These are phyloP conservation scores for Linaria vulgaris DNA, from an alignment of 257 asterid genomes.

Conservation along the genomic window DNA sequence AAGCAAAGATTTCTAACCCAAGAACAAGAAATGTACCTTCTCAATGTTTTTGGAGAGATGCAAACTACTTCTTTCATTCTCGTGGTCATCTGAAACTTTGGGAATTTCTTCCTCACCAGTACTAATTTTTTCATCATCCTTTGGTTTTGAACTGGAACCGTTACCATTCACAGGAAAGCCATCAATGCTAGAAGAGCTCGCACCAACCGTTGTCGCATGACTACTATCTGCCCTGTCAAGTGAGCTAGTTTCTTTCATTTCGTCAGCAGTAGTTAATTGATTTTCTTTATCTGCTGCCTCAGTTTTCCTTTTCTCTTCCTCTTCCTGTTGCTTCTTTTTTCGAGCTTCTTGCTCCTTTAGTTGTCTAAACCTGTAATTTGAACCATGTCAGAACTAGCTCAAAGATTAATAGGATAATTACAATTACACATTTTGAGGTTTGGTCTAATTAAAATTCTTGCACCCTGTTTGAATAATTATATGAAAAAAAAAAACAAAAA, in stretches of 20 bases:
- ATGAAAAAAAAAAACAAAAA: too few species aligned
- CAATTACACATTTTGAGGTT: too few species aligned
- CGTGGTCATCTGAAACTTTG: conserved; percentile 32
- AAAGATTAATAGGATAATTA: not conserved
- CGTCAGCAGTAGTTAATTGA: conserved; percentile 33
- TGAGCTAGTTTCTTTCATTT: conserved; percentile 26
- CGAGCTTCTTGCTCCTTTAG: conserved; percentile 89
- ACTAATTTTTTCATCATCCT: conserved; percentile 32
- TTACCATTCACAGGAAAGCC: conserved; percentile 45
- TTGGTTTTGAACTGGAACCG: conserved; percentile 31
- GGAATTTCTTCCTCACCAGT: conserved; percentile 28
- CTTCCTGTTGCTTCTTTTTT: conserved; percentile 61
- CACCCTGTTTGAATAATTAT: too few species aligned
- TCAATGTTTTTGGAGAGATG: conserved; percentile 40
- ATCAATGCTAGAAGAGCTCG: conserved; percentile 31
- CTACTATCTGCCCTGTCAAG: conserved; percentile 33
- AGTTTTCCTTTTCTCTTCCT: conserved; percentile 62
- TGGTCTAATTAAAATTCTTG: too few species aligned
- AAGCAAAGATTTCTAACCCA: conserved; percentile 13
- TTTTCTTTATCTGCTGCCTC: conserved; percentile 38
- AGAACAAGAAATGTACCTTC: conserved; percentile 46
- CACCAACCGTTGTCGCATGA: conserved; percentile 18
- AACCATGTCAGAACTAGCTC: conserved; percentile 12
- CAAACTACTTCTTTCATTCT: conserved; percentile 31
- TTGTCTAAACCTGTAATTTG: conserved; percentile 68